Evolutionary conservation across 2,329 filamentous ascomycete species (phyloP), one percentile per base, ranked within the genome.

Genomic region (Cladosporium sp.): DNA sequence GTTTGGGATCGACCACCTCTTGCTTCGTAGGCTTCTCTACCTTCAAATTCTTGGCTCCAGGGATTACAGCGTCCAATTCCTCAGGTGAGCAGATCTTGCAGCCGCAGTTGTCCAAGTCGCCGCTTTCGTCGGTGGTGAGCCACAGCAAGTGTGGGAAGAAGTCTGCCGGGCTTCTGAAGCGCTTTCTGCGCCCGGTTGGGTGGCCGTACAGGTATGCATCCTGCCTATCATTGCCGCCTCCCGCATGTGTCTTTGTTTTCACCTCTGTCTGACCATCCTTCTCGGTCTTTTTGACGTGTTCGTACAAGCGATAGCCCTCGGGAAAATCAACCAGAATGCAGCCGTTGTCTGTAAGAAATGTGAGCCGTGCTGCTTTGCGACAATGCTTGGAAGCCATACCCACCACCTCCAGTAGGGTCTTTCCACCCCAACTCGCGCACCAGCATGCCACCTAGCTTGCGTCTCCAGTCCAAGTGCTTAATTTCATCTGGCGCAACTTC

Each of bases 141-240:
- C 86, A 87, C 1, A 87, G 74, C 3, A 88, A 75, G 73, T 88
- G 86, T 2, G 84, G 85, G 68, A 87, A 86, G 77, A 88, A 88
- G 68, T 88, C 86, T 61, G 81, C 81, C 0, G 86, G 85, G 71
- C 85, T 87, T 64, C 86, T 77, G 72, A 83, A 88, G 59, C 85
- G 80, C 75, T 87, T 87, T 74, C 82, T 84, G 21, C 83, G 79
- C 18, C 85, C 86, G 55, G 80, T 77, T 2, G 85, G 86, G 71
- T 88, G 85, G 24, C 86, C 86, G 72, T 87, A 88, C 6, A 88
- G 79, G 69, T 87, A 88, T 36, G 84, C 84, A 72, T 88, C 86
- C 70, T 86, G 84, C 64, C 85, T 77, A 71, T 86, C 84, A 68
- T 83, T 83, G 12, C 80, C 81, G 38, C 82, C 83, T 41, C 79